Evolutionary conservation across 805 yeast species (phyloP), one percentile per base, ranked within the genome.

Genomic region (Komagataella phaffii): DNA sequence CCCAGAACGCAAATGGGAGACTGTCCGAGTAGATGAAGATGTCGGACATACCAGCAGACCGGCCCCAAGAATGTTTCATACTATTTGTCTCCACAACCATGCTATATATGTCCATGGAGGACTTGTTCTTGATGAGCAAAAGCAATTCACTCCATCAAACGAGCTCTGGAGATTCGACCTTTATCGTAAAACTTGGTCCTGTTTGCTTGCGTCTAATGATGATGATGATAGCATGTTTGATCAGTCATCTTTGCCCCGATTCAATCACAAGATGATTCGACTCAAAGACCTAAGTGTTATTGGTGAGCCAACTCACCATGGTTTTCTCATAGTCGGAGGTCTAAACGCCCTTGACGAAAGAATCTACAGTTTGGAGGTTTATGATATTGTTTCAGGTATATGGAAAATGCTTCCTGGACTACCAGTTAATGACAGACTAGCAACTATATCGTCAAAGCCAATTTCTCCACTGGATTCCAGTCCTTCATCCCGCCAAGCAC

Each of bases 141-240:
- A 59, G 5, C 70, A 69, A 49, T 55, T 75, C 14, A 60, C 63
- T 10, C 78, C 86, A 0, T 61, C 74, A 5, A 81, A 81, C 57
- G 93, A 86, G 57, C 63, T 83, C 23, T 86, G 93, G 91, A 74
- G 75, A 57, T 79, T 82, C 56, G 76, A 81, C 60, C 62, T 81
- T 45, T 72, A 70, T 44, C 65, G 75, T 3, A 70, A 68, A 50
- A 62, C 62, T 8, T 85, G 93, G 91, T 59, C 60, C 1, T 70
- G 79, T 49, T 59, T 83, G 2, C 72, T 71, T 49, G 40, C 12
- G 12, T 30, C 40, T 12, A 72, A 70, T 54, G 75, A 74, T 21
- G 64, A 64, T 6, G 8, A 52, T 10, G 61, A 57, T 23, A 60
- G 58, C 17, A 44, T 70, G 71, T 17, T 46, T 59, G 51, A 65